Conservation (phyloP, 257 asterid species). For the Solanum chilense region DNA sequence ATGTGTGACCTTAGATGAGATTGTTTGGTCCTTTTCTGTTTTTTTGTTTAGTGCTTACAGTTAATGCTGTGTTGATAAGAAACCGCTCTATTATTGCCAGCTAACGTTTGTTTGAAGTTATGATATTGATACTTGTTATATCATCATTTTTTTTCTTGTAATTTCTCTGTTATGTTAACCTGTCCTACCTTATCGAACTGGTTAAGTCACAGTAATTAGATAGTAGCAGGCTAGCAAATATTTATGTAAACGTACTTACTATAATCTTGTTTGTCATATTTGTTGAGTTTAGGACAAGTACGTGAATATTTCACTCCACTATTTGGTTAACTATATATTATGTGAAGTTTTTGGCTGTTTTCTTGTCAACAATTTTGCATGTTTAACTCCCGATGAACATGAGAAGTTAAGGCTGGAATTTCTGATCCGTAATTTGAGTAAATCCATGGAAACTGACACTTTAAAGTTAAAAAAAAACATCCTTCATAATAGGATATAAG, state of each 20-base stretch:
- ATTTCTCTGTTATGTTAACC: not conserved
- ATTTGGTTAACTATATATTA: not conserved
- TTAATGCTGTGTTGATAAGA: not conserved
- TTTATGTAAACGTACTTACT: not conserved
- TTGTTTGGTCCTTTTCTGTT: not conserved
- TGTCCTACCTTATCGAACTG: not conserved
- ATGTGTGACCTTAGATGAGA: not conserved
- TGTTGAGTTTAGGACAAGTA: not conserved
- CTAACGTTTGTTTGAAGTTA: not conserved
- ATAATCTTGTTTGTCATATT: not conserved
- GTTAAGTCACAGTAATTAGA: not conserved
- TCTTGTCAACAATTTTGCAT: not conserved
- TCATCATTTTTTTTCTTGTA: not conserved
- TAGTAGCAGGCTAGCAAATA: not conserved
- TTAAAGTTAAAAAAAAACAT: slow-evolving; percentile 12
- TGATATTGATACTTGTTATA: not conserved
- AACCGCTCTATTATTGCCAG: not conserved
- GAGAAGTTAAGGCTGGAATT: slow-evolving; percentile 3
- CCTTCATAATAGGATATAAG: slow-evolving; percentile 12
- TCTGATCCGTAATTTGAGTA: slow-evolving; percentile 1
- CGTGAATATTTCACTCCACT: not conserved
- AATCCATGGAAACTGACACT: slow-evolving; percentile 1
- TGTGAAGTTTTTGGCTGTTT: not conserved
- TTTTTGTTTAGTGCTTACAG: not conserved
- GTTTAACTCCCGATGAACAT: not conserved